These are phyloP conservation scores for Colletotrichum incanum DNA, from an alignment of 2,329 filamentous ascomycete species.

Conservation along the genomic window DNA sequence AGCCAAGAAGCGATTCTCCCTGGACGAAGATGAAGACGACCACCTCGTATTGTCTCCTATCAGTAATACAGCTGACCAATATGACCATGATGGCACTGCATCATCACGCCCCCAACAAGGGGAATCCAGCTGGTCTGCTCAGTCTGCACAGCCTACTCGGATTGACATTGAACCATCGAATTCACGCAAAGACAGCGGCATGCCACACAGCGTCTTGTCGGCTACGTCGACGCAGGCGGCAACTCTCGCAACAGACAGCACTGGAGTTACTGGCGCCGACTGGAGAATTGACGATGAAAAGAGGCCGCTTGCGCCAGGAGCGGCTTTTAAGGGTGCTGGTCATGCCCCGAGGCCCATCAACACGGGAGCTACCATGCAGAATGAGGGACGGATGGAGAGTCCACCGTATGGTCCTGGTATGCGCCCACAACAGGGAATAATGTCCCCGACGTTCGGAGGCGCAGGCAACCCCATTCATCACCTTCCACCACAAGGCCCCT, in stretches of 20 bases:
- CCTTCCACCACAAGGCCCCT: conserved; percentile 62
- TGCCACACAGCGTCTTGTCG: conserved; percentile 20
- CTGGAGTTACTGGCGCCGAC: conserved; percentile 19
- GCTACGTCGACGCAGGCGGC: conserved; percentile 39
- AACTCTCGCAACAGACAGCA: conserved; percentile 36
- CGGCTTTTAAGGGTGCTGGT: conserved; percentile 29
- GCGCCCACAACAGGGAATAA: conserved; percentile 35
- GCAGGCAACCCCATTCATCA: conserved; percentile 56
- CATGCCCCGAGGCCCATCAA: conserved; percentile 18
- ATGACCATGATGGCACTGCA: background rate
- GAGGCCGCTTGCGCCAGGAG: conserved; percentile 22
- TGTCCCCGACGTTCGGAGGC: conserved; percentile 32
- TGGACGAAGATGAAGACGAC: conserved; percentile 55
- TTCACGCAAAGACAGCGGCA: conserved; percentile 29
- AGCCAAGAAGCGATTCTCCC: conserved; percentile 52
- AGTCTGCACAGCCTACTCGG: conserved; percentile 20
- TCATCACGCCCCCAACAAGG: conserved; percentile 12
- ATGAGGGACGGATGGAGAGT: conserved; percentile 47
- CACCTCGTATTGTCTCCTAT: conserved; percentile 14
- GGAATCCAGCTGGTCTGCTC: background rate
- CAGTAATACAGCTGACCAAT: conserved; percentile 7
- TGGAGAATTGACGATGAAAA: conserved; percentile 38
- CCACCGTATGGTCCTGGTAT: conserved; percentile 38
- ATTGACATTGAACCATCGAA: conserved; percentile 24
- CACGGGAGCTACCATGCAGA: conserved; percentile 15